Evolutionary conservation across 768 basidiomycete genomes (phyloP).

Genomic region (Tulasnella sp.): DNA sequence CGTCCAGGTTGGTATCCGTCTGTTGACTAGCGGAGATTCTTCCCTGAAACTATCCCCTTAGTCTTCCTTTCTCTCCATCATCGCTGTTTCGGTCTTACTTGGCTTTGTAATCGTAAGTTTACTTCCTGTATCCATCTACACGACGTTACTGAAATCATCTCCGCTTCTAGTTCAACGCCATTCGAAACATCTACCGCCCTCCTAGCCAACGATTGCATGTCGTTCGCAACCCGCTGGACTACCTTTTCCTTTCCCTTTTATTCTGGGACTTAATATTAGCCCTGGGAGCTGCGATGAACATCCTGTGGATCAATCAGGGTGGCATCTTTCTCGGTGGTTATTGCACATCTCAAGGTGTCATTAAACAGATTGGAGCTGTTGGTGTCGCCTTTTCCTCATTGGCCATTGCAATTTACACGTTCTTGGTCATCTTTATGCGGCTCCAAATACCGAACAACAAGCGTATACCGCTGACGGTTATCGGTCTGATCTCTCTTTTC

Average conservation of each 20-base stretch:
- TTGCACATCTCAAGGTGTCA: conserved; percentile 29
- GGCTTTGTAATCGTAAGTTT: no score
- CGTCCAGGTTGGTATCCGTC: no score
- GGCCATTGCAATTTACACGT: conserved; percentile 23
- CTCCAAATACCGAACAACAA: conserved; percentile 24
- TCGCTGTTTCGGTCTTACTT: no score
- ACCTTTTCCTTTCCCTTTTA: conserved; percentile 24
- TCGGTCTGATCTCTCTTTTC: conserved; percentile 30
- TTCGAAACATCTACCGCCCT: no score
- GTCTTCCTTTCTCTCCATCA: no score
- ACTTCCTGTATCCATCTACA: no score
- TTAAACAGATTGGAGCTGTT: conserved; percentile 2
- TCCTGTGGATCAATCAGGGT: conserved; percentile 27
- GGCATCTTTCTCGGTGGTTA: conserved; percentile 23
- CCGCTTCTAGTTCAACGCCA: no score
- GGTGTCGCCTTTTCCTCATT: background rate
- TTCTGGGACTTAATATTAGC: conserved; percentile 24
- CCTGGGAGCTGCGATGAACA: conserved; percentile 28
- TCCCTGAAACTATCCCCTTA: no score
- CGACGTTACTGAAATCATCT: no score
- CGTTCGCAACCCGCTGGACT: conserved; percentile 20
- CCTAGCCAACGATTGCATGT: background rate
- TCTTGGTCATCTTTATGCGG: conserved; percentile 29
- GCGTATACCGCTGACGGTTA: conserved; percentile 26
- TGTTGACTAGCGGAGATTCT: no score